Conservation (phyloP, 805 yeast species). For the Candida loeiensis region DNA sequence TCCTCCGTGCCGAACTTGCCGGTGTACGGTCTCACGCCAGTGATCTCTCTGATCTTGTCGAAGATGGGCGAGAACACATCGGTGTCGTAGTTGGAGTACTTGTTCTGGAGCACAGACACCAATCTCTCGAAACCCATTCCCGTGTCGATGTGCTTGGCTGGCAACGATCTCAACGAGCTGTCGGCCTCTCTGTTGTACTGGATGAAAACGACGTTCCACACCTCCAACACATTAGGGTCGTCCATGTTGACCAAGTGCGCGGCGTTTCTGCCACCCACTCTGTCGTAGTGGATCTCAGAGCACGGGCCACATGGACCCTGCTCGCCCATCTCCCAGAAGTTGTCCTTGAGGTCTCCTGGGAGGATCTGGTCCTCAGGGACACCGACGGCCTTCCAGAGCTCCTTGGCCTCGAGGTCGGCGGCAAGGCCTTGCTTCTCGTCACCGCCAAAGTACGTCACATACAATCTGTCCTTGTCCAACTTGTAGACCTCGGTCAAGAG, state of each 20-base stretch:
- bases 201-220: slow-evolving; percentile 97
- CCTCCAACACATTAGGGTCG: slow-evolving; percentile 96
- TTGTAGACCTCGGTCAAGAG: slow-evolving; percentile 83
- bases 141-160: slow-evolving; percentile 94
- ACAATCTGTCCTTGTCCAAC: slow-evolving; percentile 71
- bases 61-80: slow-evolving; percentile 93
- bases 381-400: slow-evolving; percentile 83
- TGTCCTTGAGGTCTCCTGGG: slow-evolving; percentile 87
- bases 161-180: slow-evolving; percentile 73
- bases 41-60: slow-evolving; percentile 79
- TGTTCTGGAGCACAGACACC: slow-evolving; percentile 90
- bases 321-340: slow-evolving; percentile 99
- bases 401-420: slow-evolving; percentile 91
- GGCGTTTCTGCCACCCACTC: slow-evolving; percentile 98
- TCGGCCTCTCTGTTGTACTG: slow-evolving; percentile 95
- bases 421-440: slow-evolving; percentile 76
- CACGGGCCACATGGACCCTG: slow-evolving; percentile 99
- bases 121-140: slow-evolving; percentile 99
- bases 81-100: slow-evolving; percentile 91
- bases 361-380: slow-evolving; percentile 88
- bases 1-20: slow-evolving; percentile 95
- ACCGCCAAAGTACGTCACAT: slow-evolving; percentile 96
- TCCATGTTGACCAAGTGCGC: slow-evolving; percentile 87
- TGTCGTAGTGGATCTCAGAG: slow-evolving; percentile 94
- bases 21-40: slow-evolving; percentile 85